A percentile compares a stretch with the other conserved stretches of the same genome.
Conservation (phyloP, 2,329 filamentous ascomycete genomes). For the Colletotrichum phormii region DNA sequence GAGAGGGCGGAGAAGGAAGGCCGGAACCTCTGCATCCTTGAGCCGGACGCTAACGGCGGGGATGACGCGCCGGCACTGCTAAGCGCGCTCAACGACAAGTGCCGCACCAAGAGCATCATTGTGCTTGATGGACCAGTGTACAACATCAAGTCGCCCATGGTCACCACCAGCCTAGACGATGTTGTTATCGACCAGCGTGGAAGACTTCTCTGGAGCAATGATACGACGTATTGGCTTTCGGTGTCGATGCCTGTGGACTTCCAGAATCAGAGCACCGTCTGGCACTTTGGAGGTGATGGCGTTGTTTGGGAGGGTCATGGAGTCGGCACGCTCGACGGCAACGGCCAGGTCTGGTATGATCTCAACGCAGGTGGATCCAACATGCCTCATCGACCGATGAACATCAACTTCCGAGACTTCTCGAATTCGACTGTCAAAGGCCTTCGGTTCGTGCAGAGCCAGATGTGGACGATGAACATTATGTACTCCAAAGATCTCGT, state of each 20-base stretch:
- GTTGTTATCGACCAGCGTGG: slow-evolving; percentile 58
- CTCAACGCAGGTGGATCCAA: slow-evolving; percentile 58
- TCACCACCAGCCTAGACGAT: slow-evolving; percentile 45
- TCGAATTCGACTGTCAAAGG: slow-evolving; percentile 60
- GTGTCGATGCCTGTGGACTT: slow-evolving; percentile 63
- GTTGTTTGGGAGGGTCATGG: slow-evolving; percentile 62
- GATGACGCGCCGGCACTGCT: slow-evolving; percentile 48
- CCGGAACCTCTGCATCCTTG: slow-evolving; percentile 45
- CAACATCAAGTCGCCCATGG: slow-evolving; percentile 50
- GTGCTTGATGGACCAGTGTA: slow-evolving; percentile 48
- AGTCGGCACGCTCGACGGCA: slow-evolving; percentile 66
- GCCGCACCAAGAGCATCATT: slow-evolving; percentile 45
- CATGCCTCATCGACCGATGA: slow-evolving; percentile 62
- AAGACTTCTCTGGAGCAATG: slow-evolving; percentile 53
- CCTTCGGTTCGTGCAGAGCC: slow-evolving; percentile 64
- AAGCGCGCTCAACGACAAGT: slow-evolving; percentile 46
- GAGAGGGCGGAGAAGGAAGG: slow-evolving; percentile 53
- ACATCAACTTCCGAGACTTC: slow-evolving; percentile 56
- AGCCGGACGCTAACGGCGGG: slow-evolving; percentile 40
- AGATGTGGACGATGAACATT: slow-evolving; percentile 71
- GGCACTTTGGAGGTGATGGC: slow-evolving; percentile 64
- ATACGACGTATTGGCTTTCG: slow-evolving; percentile 64
- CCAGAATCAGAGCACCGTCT: slow-evolving; percentile 67
- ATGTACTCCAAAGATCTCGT: slow-evolving; percentile 59
- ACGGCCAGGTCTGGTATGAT: slow-evolving; percentile 71